Evolutionary conservation across 1,139 yeast species (phyloP).

Genomic region (Suhomyces panamericanus): DNA sequence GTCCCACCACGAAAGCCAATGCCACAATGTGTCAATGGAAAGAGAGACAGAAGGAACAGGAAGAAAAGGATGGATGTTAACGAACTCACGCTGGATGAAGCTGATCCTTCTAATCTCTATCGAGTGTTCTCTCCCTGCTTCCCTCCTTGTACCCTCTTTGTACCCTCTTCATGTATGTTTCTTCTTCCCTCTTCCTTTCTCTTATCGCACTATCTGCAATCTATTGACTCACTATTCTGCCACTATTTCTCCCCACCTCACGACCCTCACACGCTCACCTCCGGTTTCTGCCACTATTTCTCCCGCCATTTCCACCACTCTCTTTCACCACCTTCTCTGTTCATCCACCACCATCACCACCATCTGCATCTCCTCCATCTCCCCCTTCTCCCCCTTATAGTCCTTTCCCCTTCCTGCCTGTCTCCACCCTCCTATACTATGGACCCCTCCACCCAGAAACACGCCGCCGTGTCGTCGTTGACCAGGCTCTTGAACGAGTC

Average conservation of each 20-base stretch:
- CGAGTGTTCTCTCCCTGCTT: background rate
- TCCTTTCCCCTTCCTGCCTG: background rate
- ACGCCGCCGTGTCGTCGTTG: conserved; percentile 36
- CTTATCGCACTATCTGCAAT: background rate
- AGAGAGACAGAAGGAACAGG: too few relatives aligned
- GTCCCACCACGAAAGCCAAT: too few relatives aligned
- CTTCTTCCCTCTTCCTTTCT: background rate
- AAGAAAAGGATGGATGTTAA: too few relatives aligned
- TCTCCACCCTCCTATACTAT: background rate
- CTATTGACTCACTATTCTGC: too few relatives aligned
- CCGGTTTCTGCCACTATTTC: background rate
- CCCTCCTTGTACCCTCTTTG: background rate
- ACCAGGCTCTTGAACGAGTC: conserved; percentile 46
- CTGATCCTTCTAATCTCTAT: background rate
- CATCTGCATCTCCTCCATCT: too few relatives aligned
- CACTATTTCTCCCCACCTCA: too few relatives aligned
- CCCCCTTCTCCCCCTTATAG: background rate
- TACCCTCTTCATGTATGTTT: background rate
- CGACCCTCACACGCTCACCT: background rate
- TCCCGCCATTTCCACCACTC: too few relatives aligned
- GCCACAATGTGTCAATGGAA: too few relatives aligned
- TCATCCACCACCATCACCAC: background rate
- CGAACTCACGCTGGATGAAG: too few relatives aligned
- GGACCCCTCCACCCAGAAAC: conserved; percentile 10
- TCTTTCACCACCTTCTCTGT: too few relatives aligned